Evolutionary conservation across 495 filamentous ascomycete genomes (phyloP), one percentile per base, ranked within the genome.

Genomic region (Penicillium lagena): DNA sequence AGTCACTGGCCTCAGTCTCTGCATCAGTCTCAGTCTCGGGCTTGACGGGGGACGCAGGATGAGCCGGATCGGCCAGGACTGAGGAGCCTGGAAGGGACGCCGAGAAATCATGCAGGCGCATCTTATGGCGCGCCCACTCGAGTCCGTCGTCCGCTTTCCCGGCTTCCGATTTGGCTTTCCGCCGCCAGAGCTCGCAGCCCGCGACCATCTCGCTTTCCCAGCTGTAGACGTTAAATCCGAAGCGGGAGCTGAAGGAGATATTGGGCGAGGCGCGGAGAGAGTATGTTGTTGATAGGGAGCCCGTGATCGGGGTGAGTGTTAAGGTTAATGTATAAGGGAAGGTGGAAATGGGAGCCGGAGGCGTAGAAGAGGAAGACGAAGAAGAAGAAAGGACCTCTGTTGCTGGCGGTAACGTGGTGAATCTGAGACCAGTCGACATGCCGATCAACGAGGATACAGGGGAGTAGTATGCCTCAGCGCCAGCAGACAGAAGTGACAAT

Each of bases 191-290:
- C 63, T 98, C 94, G 60, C 83, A 86, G 10, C 94, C 93, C 8
- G 96, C 72, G 34, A 85, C 83, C 71, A 96, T 78, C 32, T 94
- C 90, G 59, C 88, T 95, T 68, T 97, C 93, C 69, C 96, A 98
- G 55, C 87, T 94, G 68, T 96, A 96, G 40, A 96, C 89, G 59
- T 98, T 98, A 62, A 97, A 98, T 50, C 93, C 89, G 68, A 97
- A 91, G 34, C 84, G 80, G 29, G 88, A 89, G 46, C 89, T 91
- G 37, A 98, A 79, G 1, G 89, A 82, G 40, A 93, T 78, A 46
- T 89, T 80, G 10, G 76, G 80, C 14, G 86, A 85, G 7, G 91
- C 93, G 52, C 86, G 81, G 10, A 96, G 83, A 11, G 93, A 87
- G 54, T 97, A 98, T 7, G 83, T 94, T 27, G 87, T 84, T 35